These are phyloP conservation scores for Solanum lignicaule DNA, from an alignment of 257 asterid genomes.

Conservation along the genomic window DNA sequence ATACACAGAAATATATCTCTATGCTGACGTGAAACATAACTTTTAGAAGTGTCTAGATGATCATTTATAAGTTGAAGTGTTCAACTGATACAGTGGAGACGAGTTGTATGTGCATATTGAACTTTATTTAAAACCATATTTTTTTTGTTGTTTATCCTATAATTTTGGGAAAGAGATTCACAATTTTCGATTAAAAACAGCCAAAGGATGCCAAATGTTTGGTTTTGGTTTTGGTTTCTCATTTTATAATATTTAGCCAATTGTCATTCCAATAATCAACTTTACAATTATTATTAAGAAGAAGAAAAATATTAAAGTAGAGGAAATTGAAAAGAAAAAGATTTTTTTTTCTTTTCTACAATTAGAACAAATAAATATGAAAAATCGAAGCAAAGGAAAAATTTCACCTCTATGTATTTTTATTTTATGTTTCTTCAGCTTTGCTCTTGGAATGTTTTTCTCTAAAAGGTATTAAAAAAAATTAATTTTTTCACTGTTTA, in stretches of 20 bases:
- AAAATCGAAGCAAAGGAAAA: slow-evolving; percentile 19
- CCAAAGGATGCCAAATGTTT: neutral
- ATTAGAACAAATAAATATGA: neutral
- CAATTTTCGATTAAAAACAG: neutral
- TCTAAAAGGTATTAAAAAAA: slow-evolving; percentile 27
- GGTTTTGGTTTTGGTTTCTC: neutral
- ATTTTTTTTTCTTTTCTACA: neutral
- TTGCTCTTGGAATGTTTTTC: slow-evolving; percentile 49
- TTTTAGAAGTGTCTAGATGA: too few relatives aligned
- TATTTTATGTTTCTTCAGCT: slow-evolving; percentile 43
- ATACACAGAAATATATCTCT: too few relatives aligned
- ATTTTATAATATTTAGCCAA: neutral
- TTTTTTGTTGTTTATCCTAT: neutral
- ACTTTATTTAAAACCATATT: neutral
- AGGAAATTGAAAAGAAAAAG: neutral
- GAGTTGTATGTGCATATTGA: too few relatives aligned
- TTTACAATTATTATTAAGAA: too few relatives aligned
- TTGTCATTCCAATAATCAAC: neutral
- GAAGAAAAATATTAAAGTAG: neutral
- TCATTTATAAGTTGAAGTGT: too few relatives aligned
- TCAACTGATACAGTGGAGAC: too few relatives aligned
- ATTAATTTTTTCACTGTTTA: neutral
- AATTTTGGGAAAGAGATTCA: neutral
- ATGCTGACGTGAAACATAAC: too few relatives aligned
- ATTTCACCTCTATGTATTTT: slow-evolving; percentile 37